Evolutionary conservation across 768 basidiomycete genomes (phyloP).

Genomic region (Pisolithus tinctorius): DNA sequence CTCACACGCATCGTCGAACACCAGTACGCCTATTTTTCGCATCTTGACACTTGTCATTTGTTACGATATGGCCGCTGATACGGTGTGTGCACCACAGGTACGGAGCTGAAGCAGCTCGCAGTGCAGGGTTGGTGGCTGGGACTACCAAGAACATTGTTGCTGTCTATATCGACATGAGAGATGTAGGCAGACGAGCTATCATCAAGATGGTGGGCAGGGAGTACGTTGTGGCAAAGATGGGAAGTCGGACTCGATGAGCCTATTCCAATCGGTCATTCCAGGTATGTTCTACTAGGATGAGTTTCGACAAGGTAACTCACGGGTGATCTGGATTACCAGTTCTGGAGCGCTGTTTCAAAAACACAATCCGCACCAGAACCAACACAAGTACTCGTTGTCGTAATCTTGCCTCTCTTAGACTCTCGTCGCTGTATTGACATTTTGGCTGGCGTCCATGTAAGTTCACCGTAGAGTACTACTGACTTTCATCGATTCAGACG

Average conservation of each 20-base stretch:
- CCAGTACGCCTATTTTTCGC: constrained; percentile 31
- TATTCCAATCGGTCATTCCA: too few relatives aligned
- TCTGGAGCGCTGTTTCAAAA: too few relatives aligned
- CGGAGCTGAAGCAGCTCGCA: constrained; percentile 57
- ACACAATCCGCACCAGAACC: too few relatives aligned
- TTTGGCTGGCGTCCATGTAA: constrained; percentile 21
- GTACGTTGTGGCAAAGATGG: constrained; percentile 42
- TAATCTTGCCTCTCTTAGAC: too few relatives aligned
- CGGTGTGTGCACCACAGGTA: constrained; percentile 31
- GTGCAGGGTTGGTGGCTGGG: constrained; percentile 52
- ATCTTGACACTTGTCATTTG: neutral
- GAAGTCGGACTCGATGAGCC: neutral
- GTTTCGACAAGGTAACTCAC: too few relatives aligned
- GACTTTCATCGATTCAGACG: too few relatives aligned
- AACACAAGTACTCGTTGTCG: constrained; percentile 40
- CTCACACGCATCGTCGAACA: constrained; percentile 51
- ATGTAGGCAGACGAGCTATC: constrained; percentile 64
- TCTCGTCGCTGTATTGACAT: constrained; percentile 69
- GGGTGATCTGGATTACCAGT: too few relatives aligned
- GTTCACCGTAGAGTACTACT: too few relatives aligned
- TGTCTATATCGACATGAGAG: constrained; percentile 71
- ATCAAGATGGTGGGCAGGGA: constrained; percentile 56
- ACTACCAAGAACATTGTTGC: constrained; percentile 66
- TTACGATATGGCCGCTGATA: neutral
- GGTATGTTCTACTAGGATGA: too few relatives aligned